Conservation (phyloP, 257 asterid genomes). For the Solanum tarapatanum region DNA sequence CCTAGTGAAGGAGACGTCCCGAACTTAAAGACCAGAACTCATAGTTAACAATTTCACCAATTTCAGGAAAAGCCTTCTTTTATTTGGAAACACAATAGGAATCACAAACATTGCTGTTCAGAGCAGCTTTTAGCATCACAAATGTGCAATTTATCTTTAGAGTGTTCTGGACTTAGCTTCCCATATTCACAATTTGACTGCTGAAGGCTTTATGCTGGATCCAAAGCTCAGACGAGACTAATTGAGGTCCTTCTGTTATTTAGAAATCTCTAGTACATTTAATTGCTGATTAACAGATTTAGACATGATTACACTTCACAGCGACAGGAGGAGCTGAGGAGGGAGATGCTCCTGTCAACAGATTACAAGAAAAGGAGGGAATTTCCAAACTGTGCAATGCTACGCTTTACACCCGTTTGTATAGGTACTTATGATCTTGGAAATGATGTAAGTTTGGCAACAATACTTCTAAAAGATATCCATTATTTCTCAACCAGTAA, state of each 20-base stretch:
- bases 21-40: background rate
- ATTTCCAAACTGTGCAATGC: background rate
- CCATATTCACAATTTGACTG: background rate
- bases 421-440: background rate
- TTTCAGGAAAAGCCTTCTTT: background rate
- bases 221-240: background rate
- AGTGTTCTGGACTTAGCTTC: background rate
- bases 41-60: background rate
- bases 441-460: background rate
- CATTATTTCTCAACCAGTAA: background rate
- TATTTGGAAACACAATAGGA: background rate
- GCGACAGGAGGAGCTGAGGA: background rate
- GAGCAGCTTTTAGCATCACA: background rate
- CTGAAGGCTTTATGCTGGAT: background rate
- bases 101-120: background rate
- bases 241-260: background rate
- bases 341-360: background rate
- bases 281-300: background rate
- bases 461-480: background rate
- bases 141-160: background rate
- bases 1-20: background rate
- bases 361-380: background rate
- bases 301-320: background rate
- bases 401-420: background rate
- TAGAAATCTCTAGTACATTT: background rate